These are phyloP conservation scores for Aspergillus carbonarius DNA, from an alignment of 2,329 filamentous ascomycete genomes.

Conservation along the genomic window DNA sequence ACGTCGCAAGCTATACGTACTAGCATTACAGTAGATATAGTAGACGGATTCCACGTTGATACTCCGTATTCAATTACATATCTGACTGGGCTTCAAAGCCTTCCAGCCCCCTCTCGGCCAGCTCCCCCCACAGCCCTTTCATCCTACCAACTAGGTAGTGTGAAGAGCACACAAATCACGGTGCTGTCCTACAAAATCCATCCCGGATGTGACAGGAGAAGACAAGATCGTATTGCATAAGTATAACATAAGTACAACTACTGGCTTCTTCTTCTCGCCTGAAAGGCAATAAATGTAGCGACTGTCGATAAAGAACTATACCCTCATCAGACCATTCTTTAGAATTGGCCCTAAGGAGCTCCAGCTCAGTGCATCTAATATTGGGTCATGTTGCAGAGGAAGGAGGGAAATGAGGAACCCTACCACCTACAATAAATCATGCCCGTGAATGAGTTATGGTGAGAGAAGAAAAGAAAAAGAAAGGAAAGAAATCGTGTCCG, in stretches of 20 bases:
- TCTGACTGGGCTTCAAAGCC: too few relatives aligned
- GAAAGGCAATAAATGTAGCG: slow-evolving; percentile 51
- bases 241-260: too few relatives aligned
- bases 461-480: slow-evolving; percentile 35
- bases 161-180: too few relatives aligned
- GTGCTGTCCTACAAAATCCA: too few relatives aligned
- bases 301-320: slow-evolving; percentile 67
- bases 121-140: too few relatives aligned
- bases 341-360: slow-evolving; percentile 54
- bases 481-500: slow-evolving; percentile 19
- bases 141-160: too few relatives aligned
- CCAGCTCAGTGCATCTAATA: slow-evolving; percentile 65
- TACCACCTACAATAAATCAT: slow-evolving; percentile 65
- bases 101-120: too few relatives aligned
- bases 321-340: slow-evolving; percentile 51
- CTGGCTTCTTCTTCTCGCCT: background rate
- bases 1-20: background rate
- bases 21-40: background rate
- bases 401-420: slow-evolving; percentile 48
- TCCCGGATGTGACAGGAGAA: too few relatives aligned
- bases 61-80: too few relatives aligned
- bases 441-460: slow-evolving; percentile 58
- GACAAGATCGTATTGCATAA: background rate
- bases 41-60: too few relatives aligned
- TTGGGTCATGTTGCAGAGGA: slow-evolving; percentile 65